Percentiles rank a stretch among this genome's conserved stretches.
phyloP scores from a whole-genome alignment of 345 rosid species.

The Conringia planisiliqua region DNA sequence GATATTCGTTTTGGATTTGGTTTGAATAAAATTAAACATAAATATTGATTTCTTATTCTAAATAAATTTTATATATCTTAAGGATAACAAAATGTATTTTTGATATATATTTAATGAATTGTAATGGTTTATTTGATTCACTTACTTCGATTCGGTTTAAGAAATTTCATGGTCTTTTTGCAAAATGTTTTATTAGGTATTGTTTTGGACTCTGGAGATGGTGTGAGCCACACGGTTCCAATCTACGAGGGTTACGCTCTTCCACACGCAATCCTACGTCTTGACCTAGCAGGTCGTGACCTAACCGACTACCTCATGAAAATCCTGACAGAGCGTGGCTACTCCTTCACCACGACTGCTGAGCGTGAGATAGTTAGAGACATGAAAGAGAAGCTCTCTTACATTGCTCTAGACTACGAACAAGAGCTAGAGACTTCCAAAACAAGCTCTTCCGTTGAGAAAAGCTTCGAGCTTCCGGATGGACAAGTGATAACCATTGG shows the following conservation, averaged over 20 bases:
- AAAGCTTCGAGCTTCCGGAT: constrained; percentile 67
- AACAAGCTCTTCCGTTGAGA: constrained; percentile 61
- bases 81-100: too few relatives aligned
- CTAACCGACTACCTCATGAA: constrained; percentile 68
- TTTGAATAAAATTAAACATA: not conserved
- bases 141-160: not conserved
- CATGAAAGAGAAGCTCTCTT: constrained; percentile 67
- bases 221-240: constrained; percentile 75
- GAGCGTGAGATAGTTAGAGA: constrained; percentile 72
- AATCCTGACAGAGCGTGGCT: constrained; percentile 72
- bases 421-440: constrained; percentile 61
- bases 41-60: too few relatives aligned
- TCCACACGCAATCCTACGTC: constrained; percentile 69
- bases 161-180: not conserved
- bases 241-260: constrained; percentile 71
- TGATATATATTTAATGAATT: too few relatives aligned
- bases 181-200: constrained; percentile 46
- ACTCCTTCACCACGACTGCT: constrained; percentile 72
- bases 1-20: not conserved
- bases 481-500: constrained; percentile 73
- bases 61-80: not conserved
- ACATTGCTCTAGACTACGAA: constrained; percentile 65
- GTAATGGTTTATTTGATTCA: not conserved
- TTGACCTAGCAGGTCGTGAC: constrained; percentile 69
- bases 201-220: constrained; percentile 70